These are phyloP conservation scores for Acer campestre DNA, from an alignment of 345 rosid genomes.

Conservation along the genomic window DNA sequence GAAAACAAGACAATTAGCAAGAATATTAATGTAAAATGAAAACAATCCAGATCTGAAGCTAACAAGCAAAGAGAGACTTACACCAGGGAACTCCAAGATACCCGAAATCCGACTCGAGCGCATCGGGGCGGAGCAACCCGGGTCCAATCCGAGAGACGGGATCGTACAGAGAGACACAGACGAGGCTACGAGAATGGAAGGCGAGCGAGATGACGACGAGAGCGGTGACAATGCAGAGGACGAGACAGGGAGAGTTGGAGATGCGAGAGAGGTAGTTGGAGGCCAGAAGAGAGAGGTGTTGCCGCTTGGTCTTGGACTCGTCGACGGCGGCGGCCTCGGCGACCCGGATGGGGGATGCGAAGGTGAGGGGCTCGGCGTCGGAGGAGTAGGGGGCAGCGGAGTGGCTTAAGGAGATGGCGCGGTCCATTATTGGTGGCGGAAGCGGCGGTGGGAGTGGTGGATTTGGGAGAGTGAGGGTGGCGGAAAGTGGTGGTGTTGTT, in stretches of 20 bases:
- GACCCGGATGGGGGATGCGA: slow-evolving; percentile 5
- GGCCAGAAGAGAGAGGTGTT: slow-evolving; percentile 47
- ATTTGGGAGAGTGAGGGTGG: slow-evolving; percentile 46
- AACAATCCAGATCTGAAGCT: slow-evolving; percentile 25
- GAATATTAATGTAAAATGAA: not conserved
- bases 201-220: slow-evolving; percentile 30
- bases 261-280: slow-evolving; percentile 52
- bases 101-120: slow-evolving; percentile 87
- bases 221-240: slow-evolving; percentile 36
- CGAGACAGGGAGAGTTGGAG: slow-evolving; percentile 50
- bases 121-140: slow-evolving; percentile 73
- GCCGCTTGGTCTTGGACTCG: slow-evolving; percentile 71
- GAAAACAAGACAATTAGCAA: not conserved
- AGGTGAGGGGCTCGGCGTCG: slow-evolving; percentile 14
- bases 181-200: slow-evolving; percentile 56
- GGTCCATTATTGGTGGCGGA: slow-evolving; percentile 53
- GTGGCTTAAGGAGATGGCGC: slow-evolving; percentile 61
- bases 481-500: slow-evolving; percentile 24
- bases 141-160: slow-evolving; percentile 69
- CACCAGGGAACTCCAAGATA: slow-evolving; percentile 99
- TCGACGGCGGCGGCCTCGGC: slow-evolving; percentile 33
- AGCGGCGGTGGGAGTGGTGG: slow-evolving; percentile 27
- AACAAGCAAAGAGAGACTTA: slow-evolving; percentile 42
- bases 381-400: slow-evolving; percentile 21
- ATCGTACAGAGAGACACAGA: slow-evolving; percentile 73